Evolutionary conservation across 1,284 basidiomycete species (phyloP), one percentile per base, ranked within the genome.

Genomic region (Chiua sp.): DNA sequence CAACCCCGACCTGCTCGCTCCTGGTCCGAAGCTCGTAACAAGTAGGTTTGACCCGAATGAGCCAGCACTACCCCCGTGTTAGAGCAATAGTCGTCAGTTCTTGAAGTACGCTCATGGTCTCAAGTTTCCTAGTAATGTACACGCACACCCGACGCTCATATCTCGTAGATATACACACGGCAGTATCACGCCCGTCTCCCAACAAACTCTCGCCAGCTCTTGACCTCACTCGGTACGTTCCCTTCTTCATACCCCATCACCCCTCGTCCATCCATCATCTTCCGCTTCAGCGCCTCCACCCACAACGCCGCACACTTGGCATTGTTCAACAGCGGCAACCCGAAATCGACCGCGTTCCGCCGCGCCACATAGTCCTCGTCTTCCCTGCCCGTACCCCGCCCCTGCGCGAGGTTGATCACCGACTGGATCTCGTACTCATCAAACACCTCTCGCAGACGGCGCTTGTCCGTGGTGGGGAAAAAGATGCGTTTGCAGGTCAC

Each of bases 391-490:
- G 81, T 82, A 33, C 91, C 97, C 18, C 96, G 87, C 63, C 87
- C 81, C 71, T 90, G 88, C 22, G 97, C 92, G 52, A 99, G 84
- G 80, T 99, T 98, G 79, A 99, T 89, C 50, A 99, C 97, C 60
- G 90, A 92, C 72, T 96, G 92, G 72, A 99, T 98, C 70, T 98
- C 94, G 76, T 93, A 92, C 76, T 98, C 93, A 76, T 98, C 95
- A 68, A 94, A 93, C 23, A 93, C 93, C 75, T 97, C 92, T 37
- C 94, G 89, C 37, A 98, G 83, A 78, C 95, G 96, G 61, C 97
- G 85, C 84, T 99, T 99, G 80, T 99, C 98, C 72, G 94, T 92
- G 61, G 93, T 92, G 13, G 98, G 98, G 88, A 99, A 98, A 77
- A 94, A 88, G 72, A 99, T 98, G 60, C 91, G 88, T 81, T 96